Percentiles rank a stretch among this genome's conserved stretches.
phyloP scores from a whole-genome alignment of 2,329 filamentous ascomycete species.

The Epichloe elymi region DNA sequence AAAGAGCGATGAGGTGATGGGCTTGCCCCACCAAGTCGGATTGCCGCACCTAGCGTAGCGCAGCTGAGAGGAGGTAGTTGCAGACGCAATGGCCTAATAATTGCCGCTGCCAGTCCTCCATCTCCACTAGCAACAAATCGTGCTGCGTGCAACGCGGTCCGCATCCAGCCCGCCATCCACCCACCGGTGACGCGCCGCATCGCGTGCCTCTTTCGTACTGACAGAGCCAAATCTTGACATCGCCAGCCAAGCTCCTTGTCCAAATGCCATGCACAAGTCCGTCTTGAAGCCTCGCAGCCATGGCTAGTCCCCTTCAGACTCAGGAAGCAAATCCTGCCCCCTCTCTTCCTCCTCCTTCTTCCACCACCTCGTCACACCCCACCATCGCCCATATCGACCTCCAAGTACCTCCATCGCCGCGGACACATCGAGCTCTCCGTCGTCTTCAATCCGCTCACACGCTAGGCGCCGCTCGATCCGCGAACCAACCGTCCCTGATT shows the following conservation, averaged over 20 bases:
- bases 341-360: neutral
- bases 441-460: conserved; percentile 66
- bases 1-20: conserved; percentile 6
- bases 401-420: conserved; percentile 45
- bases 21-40: conserved; percentile 1
- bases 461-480: conserved; percentile 40
- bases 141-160: neutral
- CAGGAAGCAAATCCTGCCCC: neutral
- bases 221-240: neutral
- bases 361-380: conserved; percentile 1
- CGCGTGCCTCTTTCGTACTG: neutral
- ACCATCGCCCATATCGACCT: conserved; percentile 26
- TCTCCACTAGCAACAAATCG: neutral
- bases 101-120: neutral
- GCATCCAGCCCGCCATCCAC: neutral
- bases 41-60: conserved; percentile 1
- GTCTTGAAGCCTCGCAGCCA: neutral
- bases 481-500: conserved; percentile 41
- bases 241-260: neutral
- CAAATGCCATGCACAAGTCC: neutral
- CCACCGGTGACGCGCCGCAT: neutral
- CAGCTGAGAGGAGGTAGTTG: neutral
- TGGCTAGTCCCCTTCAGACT: conserved; percentile 8
- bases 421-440: conserved; percentile 53
- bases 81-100: neutral